phyloP scores from a whole-genome alignment of 768 basidiomycete species.

The Boletus huronensis region DNA sequence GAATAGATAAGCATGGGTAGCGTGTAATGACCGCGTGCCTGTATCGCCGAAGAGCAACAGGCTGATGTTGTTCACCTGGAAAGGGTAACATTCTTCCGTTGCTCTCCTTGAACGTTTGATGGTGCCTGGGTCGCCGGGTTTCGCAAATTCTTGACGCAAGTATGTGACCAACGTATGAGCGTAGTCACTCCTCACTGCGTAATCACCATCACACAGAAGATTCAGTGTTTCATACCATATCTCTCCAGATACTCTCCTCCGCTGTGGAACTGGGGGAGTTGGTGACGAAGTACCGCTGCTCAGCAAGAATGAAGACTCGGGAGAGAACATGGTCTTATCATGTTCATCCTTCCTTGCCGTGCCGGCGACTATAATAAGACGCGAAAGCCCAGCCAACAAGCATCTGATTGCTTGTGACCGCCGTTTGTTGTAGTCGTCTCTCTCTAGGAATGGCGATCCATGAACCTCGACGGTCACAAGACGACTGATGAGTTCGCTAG shows the following conservation, averaged over 20 bases:
- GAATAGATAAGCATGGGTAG: slow-evolving; percentile 77
- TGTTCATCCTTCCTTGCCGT: slow-evolving; percentile 26
- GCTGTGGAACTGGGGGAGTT: slow-evolving; percentile 42
- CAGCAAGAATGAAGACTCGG: slow-evolving; percentile 26
- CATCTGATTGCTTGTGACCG: slow-evolving; percentile 67
- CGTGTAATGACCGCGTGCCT: slow-evolving; percentile 71
- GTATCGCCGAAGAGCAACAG: slow-evolving; percentile 54
- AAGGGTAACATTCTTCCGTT: slow-evolving; percentile 45
- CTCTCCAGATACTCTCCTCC: slow-evolving; percentile 72
- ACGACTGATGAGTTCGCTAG: slow-evolving; percentile 76
- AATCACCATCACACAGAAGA: slow-evolving; percentile 76
- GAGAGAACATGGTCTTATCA: slow-evolving; percentile 10
- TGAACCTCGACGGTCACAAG: slow-evolving; percentile 68
- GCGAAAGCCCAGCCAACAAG: slow-evolving; percentile 65
- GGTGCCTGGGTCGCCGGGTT: slow-evolving; percentile 46
- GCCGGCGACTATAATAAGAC: slow-evolving; percentile 65
- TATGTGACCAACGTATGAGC: slow-evolving; percentile 71
- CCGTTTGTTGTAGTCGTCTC: slow-evolving; percentile 37
- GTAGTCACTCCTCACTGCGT: slow-evolving; percentile 77
- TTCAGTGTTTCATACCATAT: slow-evolving; percentile 90
- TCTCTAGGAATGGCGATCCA: slow-evolving; percentile 45
- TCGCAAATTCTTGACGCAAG: slow-evolving; percentile 70
- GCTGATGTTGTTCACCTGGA: slow-evolving; percentile 45
- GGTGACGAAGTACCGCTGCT: slow-evolving; percentile 28
- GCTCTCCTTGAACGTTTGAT: slow-evolving; percentile 44